Evolutionary conservation across 2,329 filamentous ascomycete genomes (phyloP), one percentile per base, ranked within the genome.

Genomic region (Colletotrichum acutatum): DNA sequence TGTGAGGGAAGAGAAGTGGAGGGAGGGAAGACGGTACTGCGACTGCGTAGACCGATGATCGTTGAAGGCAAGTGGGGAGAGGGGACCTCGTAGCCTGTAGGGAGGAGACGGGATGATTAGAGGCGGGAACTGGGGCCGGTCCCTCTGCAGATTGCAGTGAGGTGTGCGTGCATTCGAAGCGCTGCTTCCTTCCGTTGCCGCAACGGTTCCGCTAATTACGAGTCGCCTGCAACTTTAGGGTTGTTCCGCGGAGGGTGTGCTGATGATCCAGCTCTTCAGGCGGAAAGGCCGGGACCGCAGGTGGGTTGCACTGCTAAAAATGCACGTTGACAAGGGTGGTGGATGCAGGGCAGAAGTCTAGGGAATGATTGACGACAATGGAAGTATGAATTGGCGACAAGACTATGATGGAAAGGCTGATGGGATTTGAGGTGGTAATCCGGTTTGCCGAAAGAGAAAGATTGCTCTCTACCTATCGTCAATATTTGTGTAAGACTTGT

Each of bases 271-370:
- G 52, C 46, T 60, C 65, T 53, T 46, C 60, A 46, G 54, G 60
- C 66, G 54, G 66, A 69, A 56, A 34, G 66, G 70, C 66, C 66
- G 70, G 70, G 70, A 72, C 70, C 70, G 66, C 66, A 58, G 54
- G 70, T 64, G 66, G 67, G 66, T 66, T 70, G 61, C 70, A 65
- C 70, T 56, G 42, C 66, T 56, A 64, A 53, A 59, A 66, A 61
- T 63, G 60, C 61, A 64, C 58, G 32, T 69, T 42, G 66, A 56
- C 66, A 19, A 49, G 60, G 70, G 46, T 60, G 22, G 16, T 16
- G 42, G 8, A 34, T 28, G 22, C 22, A 42, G 19, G 46, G 34
- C 4, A 11, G 11, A 54, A n/a, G 59, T 28, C 14, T 7, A 30
- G 30, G 34, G 58, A 6, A 12, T 30, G 34, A 32, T 53, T 49